These are phyloP conservation scores for Penstemon barbatus DNA, from an alignment of 257 asterid species.

Conservation along the genomic window DNA sequence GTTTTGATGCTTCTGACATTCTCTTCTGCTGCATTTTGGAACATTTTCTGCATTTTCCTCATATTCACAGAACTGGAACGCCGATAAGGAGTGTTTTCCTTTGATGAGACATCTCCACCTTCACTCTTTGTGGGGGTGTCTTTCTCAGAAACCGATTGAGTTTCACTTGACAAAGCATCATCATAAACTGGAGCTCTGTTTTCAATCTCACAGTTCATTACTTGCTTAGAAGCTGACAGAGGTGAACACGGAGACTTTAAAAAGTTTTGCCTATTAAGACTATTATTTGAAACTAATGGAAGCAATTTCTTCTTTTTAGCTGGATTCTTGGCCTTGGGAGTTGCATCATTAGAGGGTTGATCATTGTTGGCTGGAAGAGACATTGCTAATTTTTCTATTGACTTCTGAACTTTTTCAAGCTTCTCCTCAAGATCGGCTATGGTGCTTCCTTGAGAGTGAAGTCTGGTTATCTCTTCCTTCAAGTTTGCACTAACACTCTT, in stretches of 20 bases:
- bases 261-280: slow-evolving; percentile 64
- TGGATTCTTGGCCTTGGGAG: slow-evolving; percentile 56
- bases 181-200: slow-evolving; percentile 69
- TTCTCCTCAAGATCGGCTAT: slow-evolving; percentile 91
- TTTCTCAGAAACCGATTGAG: slow-evolving; percentile 59
- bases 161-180: slow-evolving; percentile 54
- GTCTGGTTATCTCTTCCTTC: slow-evolving; percentile 91
- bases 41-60: slow-evolving; percentile 97
- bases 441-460: slow-evolving; percentile 92
- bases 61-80: slow-evolving; percentile 94
- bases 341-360: slow-evolving; percentile 46
- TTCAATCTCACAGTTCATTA: slow-evolving; percentile 58
- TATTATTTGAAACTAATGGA: slow-evolving; percentile 74
- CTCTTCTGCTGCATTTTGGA: slow-evolving; percentile 97
- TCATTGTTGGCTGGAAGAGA: slow-evolving; percentile 67
- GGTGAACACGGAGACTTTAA: slow-evolving; percentile 91
- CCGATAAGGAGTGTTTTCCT: slow-evolving; percentile 85
- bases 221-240: slow-evolving; percentile 65
- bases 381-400: slow-evolving; percentile 87
- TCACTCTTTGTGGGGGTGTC: slow-evolving; percentile 88
- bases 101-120: slow-evolving; percentile 77
- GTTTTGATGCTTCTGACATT: slow-evolving; percentile 93
- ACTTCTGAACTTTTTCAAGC: slow-evolving; percentile 88
- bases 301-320: slow-evolving; percentile 68
- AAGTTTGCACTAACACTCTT: slow-evolving; percentile 90